phyloP scores from a whole-genome alignment of 2,329 filamentous ascomycete species.

The Microsporum ferrugineum region DNA sequence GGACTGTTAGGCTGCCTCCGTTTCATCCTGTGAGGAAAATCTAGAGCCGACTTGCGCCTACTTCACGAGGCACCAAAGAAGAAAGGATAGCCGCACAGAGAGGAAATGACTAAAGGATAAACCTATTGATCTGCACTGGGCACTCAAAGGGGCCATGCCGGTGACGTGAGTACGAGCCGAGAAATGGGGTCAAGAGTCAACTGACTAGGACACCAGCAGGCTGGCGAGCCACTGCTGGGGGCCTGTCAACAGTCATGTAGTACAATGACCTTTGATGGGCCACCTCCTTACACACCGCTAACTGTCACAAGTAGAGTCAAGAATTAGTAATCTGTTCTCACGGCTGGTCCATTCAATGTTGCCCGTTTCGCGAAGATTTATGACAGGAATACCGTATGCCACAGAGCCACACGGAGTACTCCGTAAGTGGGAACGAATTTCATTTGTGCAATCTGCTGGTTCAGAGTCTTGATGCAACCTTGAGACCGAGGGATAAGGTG shows the following conservation, averaged over 20 bases:
- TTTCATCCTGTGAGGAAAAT: background rate
- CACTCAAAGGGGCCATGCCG: background rate
- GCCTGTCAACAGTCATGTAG: background rate
- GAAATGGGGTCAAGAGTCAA: background rate
- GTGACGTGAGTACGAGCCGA: background rate
- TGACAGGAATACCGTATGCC: background rate
- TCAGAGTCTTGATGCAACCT: background rate
- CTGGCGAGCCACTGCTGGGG: background rate
- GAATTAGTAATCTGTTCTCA: background rate
- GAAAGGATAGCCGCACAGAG: background rate
- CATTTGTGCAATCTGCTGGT: background rate
- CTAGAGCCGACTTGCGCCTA: background rate
- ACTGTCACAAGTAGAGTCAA: background rate
- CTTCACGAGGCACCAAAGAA: background rate
- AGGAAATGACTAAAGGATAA: background rate
- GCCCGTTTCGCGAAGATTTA: background rate
- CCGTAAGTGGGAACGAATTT: background rate
- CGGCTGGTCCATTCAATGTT: background rate
- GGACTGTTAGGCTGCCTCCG: background rate
- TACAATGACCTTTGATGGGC: background rate
- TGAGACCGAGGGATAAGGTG: background rate
- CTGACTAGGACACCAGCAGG: background rate
- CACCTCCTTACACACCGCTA: background rate
- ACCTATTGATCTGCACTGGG: background rate
- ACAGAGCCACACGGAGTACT: background rate